Conservation (phyloP, 495 filamentous ascomycete species). For the Penicillium subrubescens region DNA sequence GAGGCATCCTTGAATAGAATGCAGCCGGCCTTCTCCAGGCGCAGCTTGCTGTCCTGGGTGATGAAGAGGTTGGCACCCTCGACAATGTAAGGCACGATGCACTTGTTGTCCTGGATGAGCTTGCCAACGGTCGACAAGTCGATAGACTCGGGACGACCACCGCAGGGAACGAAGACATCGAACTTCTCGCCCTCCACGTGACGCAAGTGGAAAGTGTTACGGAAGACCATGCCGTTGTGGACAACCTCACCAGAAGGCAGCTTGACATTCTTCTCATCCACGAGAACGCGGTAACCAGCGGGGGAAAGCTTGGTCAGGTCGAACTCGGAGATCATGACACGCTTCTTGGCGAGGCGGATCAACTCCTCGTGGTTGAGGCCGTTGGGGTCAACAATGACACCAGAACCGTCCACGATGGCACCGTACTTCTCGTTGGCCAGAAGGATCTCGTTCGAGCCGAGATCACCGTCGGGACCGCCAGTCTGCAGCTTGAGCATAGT, state of each 20-base stretch:
- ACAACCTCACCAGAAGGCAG: conserved; percentile 85
- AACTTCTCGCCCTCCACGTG: conserved; percentile 59
- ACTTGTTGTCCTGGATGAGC: conserved; percentile 82
- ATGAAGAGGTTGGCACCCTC: conserved; percentile 99
- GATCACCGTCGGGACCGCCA: conserved; percentile 93
- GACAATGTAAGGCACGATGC: conserved; percentile 87
- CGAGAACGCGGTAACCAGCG: conserved; percentile 87
- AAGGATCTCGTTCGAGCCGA: conserved; percentile 97
- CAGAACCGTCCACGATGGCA: conserved; percentile 90
- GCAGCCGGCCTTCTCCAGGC: conserved; percentile 89
- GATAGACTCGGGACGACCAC: conserved; percentile 95
- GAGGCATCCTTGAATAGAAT: conserved; percentile 97
- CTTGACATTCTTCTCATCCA: conserved; percentile 84
- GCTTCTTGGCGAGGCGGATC: conserved; percentile 78
- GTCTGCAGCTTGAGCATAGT: conserved; percentile 92
- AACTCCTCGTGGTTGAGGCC: conserved; percentile 86
- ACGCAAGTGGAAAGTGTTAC: conserved; percentile 94
- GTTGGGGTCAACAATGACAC: conserved; percentile 90
- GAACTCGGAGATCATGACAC: conserved; percentile 87
- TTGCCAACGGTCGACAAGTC: conserved; percentile 83
- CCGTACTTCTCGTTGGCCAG: conserved; percentile 94
- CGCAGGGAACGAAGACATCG: conserved; percentile 93
- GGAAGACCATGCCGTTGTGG: conserved; percentile 91
- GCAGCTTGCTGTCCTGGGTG: conserved; percentile 95
- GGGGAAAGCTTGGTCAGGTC: conserved; percentile 82